These are phyloP conservation scores for Irpex lacteus DNA, from an alignment of 1,284 basidiomycete species.

Conservation along the genomic window DNA sequence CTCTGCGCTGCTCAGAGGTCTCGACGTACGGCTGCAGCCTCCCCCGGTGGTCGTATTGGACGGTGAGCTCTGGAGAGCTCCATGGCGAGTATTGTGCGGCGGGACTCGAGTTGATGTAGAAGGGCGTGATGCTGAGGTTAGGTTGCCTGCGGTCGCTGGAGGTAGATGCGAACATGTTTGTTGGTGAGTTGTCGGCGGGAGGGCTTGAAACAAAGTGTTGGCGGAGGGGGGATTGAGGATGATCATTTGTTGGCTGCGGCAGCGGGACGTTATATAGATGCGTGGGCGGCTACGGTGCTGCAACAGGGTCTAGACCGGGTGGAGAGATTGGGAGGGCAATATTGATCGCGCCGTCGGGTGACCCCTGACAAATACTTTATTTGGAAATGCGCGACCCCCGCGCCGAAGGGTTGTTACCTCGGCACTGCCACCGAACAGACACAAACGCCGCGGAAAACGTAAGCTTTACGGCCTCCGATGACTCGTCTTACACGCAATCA, in stretches of 20 bases:
- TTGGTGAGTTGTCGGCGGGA: neutral
- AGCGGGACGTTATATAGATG: conserved; percentile 1
- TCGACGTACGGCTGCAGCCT: conserved; percentile 23
- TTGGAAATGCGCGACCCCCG: too few relatives aligned
- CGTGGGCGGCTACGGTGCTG: neutral
- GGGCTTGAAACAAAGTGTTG: neutral
- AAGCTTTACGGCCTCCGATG: too few relatives aligned
- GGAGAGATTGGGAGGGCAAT: neutral
- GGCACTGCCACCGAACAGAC: too few relatives aligned
- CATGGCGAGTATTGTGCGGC: neutral
- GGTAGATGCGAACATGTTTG: neutral
- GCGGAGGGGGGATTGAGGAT: neutral
- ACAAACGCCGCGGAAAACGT: too few relatives aligned
- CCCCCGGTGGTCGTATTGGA: conserved; percentile 16
- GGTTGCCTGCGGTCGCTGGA: neutral
- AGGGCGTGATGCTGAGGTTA: neutral
- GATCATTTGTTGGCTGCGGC: neutral
- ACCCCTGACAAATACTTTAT: too few relatives aligned
- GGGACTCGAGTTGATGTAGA: neutral
- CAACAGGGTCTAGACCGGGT: conserved; percentile 5
- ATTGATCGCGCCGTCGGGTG: too few relatives aligned
- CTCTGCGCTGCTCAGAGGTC: conserved; percentile 26
- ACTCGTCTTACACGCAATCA: too few relatives aligned
- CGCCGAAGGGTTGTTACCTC: too few relatives aligned
- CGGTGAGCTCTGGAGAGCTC: neutral